A percentile compares a stretch with the other conserved stretches of the same genome.
These are phyloP conservation scores for Porphyrellus cyaneotinctus DNA, from an alignment of 768 basidiomycete genomes.

Conservation along the genomic window DNA sequence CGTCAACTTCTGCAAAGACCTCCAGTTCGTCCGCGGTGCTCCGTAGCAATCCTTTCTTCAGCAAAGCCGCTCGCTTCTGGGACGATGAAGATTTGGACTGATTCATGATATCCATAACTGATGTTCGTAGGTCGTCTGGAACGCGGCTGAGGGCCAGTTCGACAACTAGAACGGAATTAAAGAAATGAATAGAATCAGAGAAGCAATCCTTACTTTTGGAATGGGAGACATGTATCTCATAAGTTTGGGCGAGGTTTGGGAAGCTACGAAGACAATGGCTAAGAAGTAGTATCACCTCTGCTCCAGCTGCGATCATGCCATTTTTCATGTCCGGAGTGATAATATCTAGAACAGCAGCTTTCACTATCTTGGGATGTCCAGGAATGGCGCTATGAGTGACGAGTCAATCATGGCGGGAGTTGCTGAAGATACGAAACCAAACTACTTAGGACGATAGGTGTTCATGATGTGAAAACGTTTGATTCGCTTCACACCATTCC, in stretches of 20 bases:
- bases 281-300: slow-evolving; percentile 68
- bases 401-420: slow-evolving; percentile 1
- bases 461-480: slow-evolving; percentile 81
- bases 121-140: slow-evolving; percentile 49
- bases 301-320: slow-evolving; percentile 65
- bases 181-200: background rate
- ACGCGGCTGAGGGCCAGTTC: slow-evolving; percentile 61
- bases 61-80: slow-evolving; percentile 64
- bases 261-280: slow-evolving; percentile 67
- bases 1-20: slow-evolving; percentile 58
- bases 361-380: slow-evolving; percentile 69
- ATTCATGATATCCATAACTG: slow-evolving; percentile 61
- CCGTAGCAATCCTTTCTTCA: slow-evolving; percentile 67
- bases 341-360: slow-evolving; percentile 80
- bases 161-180: slow-evolving; percentile 46
- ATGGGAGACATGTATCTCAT: slow-evolving; percentile 78
- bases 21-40: slow-evolving; percentile 74
- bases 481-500: slow-evolving; percentile 60
- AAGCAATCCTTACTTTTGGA: slow-evolving; percentile 52
- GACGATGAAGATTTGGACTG: slow-evolving; percentile 60
- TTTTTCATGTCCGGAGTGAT: slow-evolving; percentile 66
- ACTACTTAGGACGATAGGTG: slow-evolving; percentile 65
- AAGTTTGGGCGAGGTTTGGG: slow-evolving; percentile 61
- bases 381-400: slow-evolving; percentile 46
- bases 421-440: background rate